Evolutionary conservation across 352 stramenopile species (phyloP), one percentile per base, ranked within the genome.

Genomic region (Pythium utonaiense): DNA sequence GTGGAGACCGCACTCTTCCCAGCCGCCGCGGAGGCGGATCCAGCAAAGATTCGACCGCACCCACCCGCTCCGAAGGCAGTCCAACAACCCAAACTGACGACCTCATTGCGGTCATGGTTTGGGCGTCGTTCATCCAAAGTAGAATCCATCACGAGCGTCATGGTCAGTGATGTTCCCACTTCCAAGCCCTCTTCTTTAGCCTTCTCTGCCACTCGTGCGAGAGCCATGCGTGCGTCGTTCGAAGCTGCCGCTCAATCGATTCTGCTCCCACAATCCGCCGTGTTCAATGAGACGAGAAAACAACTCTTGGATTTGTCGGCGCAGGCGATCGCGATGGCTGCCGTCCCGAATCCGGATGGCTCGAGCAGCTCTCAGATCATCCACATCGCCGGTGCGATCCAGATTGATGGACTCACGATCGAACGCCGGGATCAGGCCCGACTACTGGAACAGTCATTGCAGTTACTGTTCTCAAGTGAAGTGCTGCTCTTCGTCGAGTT

Each of bases 401-500:
- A 67, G 3, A 33, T 60, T 28, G 48, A 36, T 9, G 48, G 27
- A n/a, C 28, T 59, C 30, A 13, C 24, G 22, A 55, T 62, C 30
- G 21, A 50, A 21, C 61, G 54, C 25, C 40, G 45, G 4, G 61
- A 68, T 13, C 55, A 62, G 27, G 55, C 55, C 21, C 55, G 55
- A 5, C n/a, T 62, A 13, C 44, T 62, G 1, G 55, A 62, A 24
- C 63, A 70, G 53, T 52, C 63, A 28, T 57, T 70, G 63, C 53
- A 60, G 70, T 44, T 66, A 22, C 38, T 65, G 28, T 51, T 57
- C 17, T 40, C 31, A 1, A 48, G 45, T 27, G 63, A 70, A 25
- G 56, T 59, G 36, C 57, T 69, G 38, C 53, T 69, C 17, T 62
- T 69, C 12, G 57, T 66, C 41, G 62, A 69, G 45, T 69, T 51